Base-by-base conservation (phyloP, 345 rosid genomes). In the Litchi chinensis region DNA sequence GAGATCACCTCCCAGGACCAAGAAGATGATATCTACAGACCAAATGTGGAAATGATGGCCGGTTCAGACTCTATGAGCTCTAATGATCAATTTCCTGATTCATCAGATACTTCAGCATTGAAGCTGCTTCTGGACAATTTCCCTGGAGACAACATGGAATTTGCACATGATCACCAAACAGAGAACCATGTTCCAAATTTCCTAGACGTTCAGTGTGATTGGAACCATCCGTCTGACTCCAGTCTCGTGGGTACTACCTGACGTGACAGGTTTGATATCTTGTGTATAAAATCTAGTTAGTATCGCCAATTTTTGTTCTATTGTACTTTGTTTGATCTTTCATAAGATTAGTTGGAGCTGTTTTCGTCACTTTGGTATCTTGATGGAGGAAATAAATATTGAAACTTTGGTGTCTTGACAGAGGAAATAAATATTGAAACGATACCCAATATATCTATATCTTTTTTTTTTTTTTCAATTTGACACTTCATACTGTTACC, bases 21-120 rank as follows among this genome's bases (percentile, higher is more conserved):
- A 77, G 76, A 74, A 77, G 74, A 71, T 44, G 76, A 79, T 46
- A 57, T 37, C 41, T 41, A 59, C 73, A 70, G 63, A 65, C 77
- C 68, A 74, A 56, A 65, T 70, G 73, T 63, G 12, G 65, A 76
- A 13, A 60, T 59, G 73, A 8, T 73, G 70, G 73, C 81, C 8
- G 39, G 37, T 74, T 79, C 83, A 56, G 83, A 76, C 68, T 79
- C 85, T 50, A 76, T 64, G 46, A 73, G 70, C 71, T 73, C 85
- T 60, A 80, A 79, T 48, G 82, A 80, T 52, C 82, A 80, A 48
- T 81, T 82, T 28, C 16, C 64, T 8, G 85, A 72, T 65, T 84
- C 79, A 57, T 84, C 85, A 0, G 85, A 75, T 43, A 77, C 77
- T 11, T 79, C 68, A n/a, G 82, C 68, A 71, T 44, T 79, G 81